Percentiles rank a stretch among this genome's conserved stretches.
phyloP scores from a whole-genome alignment of 805 yeast species.

The Candida ponderosae region DNA sequence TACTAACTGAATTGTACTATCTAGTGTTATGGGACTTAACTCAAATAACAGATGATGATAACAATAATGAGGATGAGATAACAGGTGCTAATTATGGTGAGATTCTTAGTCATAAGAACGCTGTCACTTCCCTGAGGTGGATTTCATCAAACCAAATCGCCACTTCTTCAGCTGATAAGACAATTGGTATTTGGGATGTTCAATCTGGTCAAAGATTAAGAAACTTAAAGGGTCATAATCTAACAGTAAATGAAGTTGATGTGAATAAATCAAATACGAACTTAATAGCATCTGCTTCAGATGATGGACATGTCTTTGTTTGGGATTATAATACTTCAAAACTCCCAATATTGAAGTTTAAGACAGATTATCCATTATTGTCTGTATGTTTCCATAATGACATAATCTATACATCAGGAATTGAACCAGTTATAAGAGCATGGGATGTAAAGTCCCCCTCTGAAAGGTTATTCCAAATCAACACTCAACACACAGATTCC shows the following conservation, averaged over 20 bases:
- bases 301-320: slow-evolving; percentile 49
- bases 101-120: slow-evolving; percentile 52
- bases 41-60: slow-evolving; percentile 6
- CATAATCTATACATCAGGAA: slow-evolving; percentile 51
- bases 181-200: slow-evolving; percentile 57
- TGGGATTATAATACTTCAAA: slow-evolving; percentile 62
- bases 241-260: slow-evolving; percentile 49
- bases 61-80: slow-evolving; percentile 35
- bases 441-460: slow-evolving; percentile 46
- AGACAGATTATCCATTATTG: slow-evolving; percentile 51
- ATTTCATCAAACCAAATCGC: slow-evolving; percentile 34
- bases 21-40: slow-evolving; percentile 18
- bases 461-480: slow-evolving; percentile 37
- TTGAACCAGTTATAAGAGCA: slow-evolving; percentile 55
- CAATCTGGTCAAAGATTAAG: slow-evolving; percentile 46
- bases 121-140: slow-evolving; percentile 58
- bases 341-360: slow-evolving; percentile 27
- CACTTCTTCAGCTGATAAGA: slow-evolving; percentile 53
- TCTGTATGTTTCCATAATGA: slow-evolving; percentile 38
- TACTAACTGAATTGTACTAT: not conserved
- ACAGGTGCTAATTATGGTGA: slow-evolving; percentile 33
- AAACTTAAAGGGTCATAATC: slow-evolving; percentile 44
- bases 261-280: slow-evolving; percentile 21
- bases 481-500: slow-evolving; percentile 36
- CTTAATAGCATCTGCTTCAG: slow-evolving; percentile 47